phyloP scores from a whole-genome alignment of 176 grass and related monocot species.

The Triticum monococcum region DNA sequence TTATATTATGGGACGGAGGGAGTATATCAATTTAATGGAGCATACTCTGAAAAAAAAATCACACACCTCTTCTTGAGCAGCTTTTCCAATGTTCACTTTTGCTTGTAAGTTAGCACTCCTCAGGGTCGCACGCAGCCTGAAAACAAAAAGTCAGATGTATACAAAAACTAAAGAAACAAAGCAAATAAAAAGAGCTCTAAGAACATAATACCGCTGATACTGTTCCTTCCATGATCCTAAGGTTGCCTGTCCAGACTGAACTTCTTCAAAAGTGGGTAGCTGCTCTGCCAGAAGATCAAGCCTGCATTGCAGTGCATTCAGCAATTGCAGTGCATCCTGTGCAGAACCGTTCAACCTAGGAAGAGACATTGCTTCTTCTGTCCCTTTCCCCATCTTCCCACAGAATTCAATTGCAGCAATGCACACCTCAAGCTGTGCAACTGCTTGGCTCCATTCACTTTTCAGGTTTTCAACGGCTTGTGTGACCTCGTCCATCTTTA shows the following conservation, averaged over 20 bases:
- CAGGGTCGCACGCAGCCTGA: conserved; percentile 53
- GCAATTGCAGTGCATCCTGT: conserved; percentile 65
- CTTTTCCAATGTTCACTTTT: conserved; percentile 74
- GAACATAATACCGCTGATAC: conserved; percentile 50
- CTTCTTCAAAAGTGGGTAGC: conserved; percentile 74
- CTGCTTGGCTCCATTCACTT: conserved; percentile 58
- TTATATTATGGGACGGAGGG: too few species aligned
- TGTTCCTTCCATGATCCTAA: conserved; percentile 76
- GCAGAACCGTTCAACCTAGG: conserved; percentile 68
- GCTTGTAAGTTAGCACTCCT: conserved; percentile 91
- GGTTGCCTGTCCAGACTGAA: conserved; percentile 53
- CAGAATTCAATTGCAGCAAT: conserved; percentile 55
- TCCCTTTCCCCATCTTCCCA: conserved; percentile 65
- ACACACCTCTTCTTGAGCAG: conserved; percentile 69
- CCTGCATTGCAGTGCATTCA: conserved; percentile 73
- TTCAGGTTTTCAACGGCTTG: conserved; percentile 71
- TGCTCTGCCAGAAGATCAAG: conserved; percentile 75
- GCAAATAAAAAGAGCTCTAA: background rate
- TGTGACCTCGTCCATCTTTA: conserved; percentile 70
- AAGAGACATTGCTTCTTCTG: conserved; percentile 66
- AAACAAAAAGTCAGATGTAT: background rate
- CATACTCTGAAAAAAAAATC: background rate
- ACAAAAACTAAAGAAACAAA: background rate
- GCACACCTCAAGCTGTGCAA: conserved; percentile 50
- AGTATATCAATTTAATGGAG: background rate